Conservation (phyloP, 179 eudicot genomes). For the Spergularia azorica region DNA sequence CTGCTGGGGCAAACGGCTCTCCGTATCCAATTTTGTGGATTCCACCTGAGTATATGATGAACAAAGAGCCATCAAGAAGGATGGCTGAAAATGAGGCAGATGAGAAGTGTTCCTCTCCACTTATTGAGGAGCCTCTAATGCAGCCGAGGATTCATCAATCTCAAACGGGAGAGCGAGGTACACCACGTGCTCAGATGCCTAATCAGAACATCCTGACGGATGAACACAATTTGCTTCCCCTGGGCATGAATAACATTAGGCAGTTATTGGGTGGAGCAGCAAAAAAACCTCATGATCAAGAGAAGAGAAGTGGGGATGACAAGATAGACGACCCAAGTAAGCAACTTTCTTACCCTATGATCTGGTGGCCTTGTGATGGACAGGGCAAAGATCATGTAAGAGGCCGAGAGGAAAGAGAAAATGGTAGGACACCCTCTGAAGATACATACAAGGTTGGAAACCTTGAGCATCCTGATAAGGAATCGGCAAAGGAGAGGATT, state of each 20-base stretch:
- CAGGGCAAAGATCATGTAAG: constrained; percentile 14
- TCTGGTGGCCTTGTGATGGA: constrained; percentile 56
- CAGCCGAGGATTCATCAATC: not conserved
- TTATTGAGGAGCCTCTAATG: constrained; percentile 12
- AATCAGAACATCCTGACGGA: constrained; percentile 5
- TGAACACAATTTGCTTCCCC: constrained; percentile 42
- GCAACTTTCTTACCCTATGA: constrained; percentile 44
- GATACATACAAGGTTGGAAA: not conserved
- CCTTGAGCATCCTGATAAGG: constrained; percentile 19
- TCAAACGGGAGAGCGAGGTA: not conserved
- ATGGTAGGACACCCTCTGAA: not conserved
- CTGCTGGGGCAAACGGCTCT: constrained; percentile 28
- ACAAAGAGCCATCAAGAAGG: constrained; percentile 29
- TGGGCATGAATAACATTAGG: constrained; percentile 31
- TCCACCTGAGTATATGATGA: constrained; percentile 42
- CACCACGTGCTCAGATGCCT: constrained; percentile 6
- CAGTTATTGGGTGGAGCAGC: constrained; percentile 35
- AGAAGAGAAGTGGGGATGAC: constrained; percentile 26
- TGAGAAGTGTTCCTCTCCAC: constrained; percentile 5
- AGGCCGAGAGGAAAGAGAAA: constrained; percentile 2
- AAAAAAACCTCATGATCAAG: constrained; percentile 16
- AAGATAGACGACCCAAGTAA: constrained; percentile 29
- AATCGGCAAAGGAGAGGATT: constrained; percentile 9
- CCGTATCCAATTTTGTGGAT: constrained; percentile 51
- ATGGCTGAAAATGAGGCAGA: constrained; percentile 18